phyloP scores from a whole-genome alignment of 345 rosid genomes.

The Moringa oleifera region DNA sequence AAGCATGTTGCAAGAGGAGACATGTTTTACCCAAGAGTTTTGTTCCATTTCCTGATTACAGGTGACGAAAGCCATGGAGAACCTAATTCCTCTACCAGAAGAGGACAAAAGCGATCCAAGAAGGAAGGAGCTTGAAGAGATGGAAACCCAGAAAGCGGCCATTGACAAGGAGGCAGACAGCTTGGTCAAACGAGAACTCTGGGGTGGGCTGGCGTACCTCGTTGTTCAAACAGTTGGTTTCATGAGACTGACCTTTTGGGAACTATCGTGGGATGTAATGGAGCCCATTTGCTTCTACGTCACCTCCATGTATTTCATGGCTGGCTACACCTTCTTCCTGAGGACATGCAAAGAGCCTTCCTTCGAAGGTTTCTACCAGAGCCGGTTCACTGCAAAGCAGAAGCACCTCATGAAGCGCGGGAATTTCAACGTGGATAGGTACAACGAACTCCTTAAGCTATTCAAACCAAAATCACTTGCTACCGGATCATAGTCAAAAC shows the following conservation, averaged over 20 bases:
- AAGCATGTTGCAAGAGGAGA: not conserved
- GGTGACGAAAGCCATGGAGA: constrained; percentile 67
- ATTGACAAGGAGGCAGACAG: constrained; percentile 55
- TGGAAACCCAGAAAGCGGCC: constrained; percentile 44
- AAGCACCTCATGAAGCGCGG: constrained; percentile 42
- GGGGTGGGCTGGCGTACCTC: constrained; percentile 65
- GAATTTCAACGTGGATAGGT: constrained; percentile 52
- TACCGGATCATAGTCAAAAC: too few species aligned
- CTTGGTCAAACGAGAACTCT: constrained; percentile 62
- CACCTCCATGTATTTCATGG: constrained; percentile 69
- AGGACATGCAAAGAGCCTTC: constrained; percentile 81
- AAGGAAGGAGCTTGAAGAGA: constrained; percentile 50
- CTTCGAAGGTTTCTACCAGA: constrained; percentile 76
- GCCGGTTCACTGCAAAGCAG: constrained; percentile 65
- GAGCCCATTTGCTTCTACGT: constrained; percentile 92
- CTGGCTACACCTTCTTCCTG: constrained; percentile 77
- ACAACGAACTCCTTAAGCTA: constrained; percentile 44
- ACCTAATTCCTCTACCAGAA: constrained; percentile 55
- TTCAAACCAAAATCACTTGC: too few species aligned
- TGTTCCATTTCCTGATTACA: constrained; percentile 30
- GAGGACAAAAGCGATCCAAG: constrained; percentile 47
- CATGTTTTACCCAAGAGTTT: constrained; percentile 29
- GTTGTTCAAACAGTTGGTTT: constrained; percentile 74
- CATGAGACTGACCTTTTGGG: constrained; percentile 99
- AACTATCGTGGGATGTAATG: constrained; percentile 97